A percentile compares a stretch with the other conserved stretches of the same genome.
Conservation (phyloP, 2,329 filamentous ascomycete species). For the Pseudogymnoascus sp. region DNA sequence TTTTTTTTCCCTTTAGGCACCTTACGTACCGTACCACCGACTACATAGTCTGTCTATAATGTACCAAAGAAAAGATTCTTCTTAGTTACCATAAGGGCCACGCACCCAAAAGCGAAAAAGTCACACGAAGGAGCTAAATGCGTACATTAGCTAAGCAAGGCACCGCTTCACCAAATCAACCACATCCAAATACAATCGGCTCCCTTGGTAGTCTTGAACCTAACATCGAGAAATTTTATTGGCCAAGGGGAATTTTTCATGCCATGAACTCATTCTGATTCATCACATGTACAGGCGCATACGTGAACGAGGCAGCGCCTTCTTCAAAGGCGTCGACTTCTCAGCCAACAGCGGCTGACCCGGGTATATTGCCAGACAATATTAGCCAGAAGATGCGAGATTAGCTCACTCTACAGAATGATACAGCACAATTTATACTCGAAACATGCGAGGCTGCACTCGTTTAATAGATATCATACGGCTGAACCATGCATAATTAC, state of each 20-base stretch:
- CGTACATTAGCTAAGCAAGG: not conserved
- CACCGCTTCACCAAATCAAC: slow-evolving; percentile 2
- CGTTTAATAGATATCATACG: not conserved
- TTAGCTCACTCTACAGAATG: not conserved
- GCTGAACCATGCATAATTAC: not conserved
- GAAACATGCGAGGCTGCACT: not conserved
- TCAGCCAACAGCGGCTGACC: not conserved
- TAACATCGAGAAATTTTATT: not conserved
- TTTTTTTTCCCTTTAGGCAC: not conserved
- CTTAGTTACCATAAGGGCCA: not conserved
- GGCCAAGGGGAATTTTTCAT: not conserved
- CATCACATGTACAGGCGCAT: not conserved
- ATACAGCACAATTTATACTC: not conserved
- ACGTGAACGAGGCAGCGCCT: not conserved
- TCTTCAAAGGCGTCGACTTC: not conserved
- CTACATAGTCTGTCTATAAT: not conserved
- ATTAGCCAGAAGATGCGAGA: not conserved
- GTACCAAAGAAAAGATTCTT: not conserved
- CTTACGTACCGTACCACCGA: not conserved
- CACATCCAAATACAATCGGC: not conserved
- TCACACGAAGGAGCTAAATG: not conserved
- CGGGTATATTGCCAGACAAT: not conserved
- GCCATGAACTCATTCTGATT: slow-evolving; percentile 10
- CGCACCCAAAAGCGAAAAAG: not conserved
- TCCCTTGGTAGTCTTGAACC: not conserved